Conservation (phyloP, 371 early-diverging fungal species). For the Actinomucor elegans region DNA sequence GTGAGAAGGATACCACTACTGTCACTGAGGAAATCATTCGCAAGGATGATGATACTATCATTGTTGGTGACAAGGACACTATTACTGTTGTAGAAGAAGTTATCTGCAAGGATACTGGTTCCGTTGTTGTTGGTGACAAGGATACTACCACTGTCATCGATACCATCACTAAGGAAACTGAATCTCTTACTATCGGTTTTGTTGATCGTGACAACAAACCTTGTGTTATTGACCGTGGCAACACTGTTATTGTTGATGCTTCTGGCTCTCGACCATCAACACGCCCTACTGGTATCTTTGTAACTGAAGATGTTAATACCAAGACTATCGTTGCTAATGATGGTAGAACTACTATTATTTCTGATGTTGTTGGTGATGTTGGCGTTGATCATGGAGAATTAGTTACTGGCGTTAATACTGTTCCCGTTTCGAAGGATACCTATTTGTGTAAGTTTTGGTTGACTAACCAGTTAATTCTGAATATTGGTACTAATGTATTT, state of each 20-base stretch:
- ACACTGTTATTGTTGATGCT: background rate
- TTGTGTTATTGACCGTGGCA: background rate
- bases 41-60: too few relatives aligned
- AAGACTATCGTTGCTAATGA: too few relatives aligned
- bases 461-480: background rate
- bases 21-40: too few relatives aligned
- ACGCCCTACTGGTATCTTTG: too few relatives aligned
- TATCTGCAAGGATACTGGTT: background rate
- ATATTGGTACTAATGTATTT: background rate
- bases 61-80: background rate
- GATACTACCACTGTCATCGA: background rate
- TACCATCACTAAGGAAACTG: background rate
- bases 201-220: background rate
- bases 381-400: background rate
- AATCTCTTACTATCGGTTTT: background rate
- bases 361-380: background rate
- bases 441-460: background rate
- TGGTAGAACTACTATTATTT: background rate
- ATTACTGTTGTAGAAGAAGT: background rate
- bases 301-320: too few relatives aligned
- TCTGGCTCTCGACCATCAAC: too few relatives aligned
- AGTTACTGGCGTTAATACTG: background rate
- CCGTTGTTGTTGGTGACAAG: background rate
- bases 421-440: constrained; percentile 1
- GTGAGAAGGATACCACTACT: background rate